A percentile compares a stretch with the other conserved stretches of the same genome.
Conservation (phyloP, 306 rosid species). For the Comarum palustre region DNA sequence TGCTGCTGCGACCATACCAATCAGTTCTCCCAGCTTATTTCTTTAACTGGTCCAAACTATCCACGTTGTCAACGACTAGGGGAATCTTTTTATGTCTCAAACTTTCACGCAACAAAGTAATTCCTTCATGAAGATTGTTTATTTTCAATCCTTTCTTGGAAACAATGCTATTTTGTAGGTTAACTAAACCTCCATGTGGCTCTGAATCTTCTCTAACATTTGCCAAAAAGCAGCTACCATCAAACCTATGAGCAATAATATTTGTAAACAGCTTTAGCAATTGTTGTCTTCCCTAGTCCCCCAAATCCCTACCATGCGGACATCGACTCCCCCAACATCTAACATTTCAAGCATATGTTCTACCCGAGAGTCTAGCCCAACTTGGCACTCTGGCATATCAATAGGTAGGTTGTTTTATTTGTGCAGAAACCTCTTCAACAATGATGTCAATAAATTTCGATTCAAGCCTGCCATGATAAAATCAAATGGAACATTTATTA, state of each 20-base stretch:
- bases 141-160: background rate
- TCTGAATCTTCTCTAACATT: background rate
- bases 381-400: background rate
- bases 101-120: background rate
- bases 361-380: background rate
- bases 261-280: too few species aligned
- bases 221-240: background rate
- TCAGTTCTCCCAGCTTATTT: background rate
- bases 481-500: background rate
- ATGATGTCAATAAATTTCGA: background rate
- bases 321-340: background rate
- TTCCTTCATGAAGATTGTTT: background rate
- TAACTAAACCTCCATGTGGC: background rate
- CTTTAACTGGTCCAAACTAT: background rate
- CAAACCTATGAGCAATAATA: background rate
- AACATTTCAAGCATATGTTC: background rate
- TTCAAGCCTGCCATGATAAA: background rate
- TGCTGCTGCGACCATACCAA: background rate
- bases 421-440: background rate
- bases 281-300: too few species aligned
- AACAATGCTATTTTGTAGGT: background rate
- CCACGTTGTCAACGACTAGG: conserved; percentile 5
- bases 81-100: background rate
- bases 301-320: background rate
- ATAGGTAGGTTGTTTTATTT: background rate